Percentiles rank a stretch among this genome's conserved stretches.
These are phyloP conservation scores for Sechiopsis laciniata DNA, from an alignment of 306 rosid genomes.

Conservation along the genomic window DNA sequence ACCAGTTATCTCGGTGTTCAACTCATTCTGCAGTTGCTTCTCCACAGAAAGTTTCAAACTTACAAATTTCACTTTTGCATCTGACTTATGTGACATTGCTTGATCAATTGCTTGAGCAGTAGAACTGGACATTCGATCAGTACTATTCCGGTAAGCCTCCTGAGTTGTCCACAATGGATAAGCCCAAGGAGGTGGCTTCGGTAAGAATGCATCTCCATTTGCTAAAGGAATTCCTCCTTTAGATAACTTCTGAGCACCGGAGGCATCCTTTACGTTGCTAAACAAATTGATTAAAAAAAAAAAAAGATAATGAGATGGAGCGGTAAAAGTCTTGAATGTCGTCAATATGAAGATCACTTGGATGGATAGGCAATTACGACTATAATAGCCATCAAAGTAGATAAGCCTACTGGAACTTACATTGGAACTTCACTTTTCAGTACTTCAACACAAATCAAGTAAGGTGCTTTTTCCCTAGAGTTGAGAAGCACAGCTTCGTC, in stretches of 20 bases:
- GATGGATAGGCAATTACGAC: neutral
- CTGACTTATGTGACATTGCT: conserved; percentile 83
- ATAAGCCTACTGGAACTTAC: conserved; percentile 34
- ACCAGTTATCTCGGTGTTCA: conserved; percentile 33
- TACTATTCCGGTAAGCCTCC: conserved; percentile 94
- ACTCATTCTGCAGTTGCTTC: conserved; percentile 36
- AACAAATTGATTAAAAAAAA: conserved; percentile 25
- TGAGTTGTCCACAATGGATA: conserved; percentile 94
- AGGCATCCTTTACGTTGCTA: conserved; percentile 74
- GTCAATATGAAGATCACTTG: neutral
- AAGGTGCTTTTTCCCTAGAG: conserved; percentile 99
- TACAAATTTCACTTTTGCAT: conserved; percentile 59
- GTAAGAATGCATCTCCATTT: conserved; percentile 87
- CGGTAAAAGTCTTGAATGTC: conserved; percentile 16
- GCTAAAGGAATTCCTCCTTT: conserved; percentile 97
- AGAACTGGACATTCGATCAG: conserved; percentile 93
- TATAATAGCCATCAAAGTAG: neutral
- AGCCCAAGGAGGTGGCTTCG: conserved; percentile 98
- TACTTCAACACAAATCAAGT: conserved; percentile 80
- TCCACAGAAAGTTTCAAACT: conserved; percentile 53
- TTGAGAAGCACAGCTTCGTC: conserved; percentile 97
- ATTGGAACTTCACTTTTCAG: conserved; percentile 81
- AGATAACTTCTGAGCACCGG: conserved; percentile 78
- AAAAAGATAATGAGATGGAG: conserved; percentile 3
- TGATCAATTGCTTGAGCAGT: conserved; percentile 97